A percentile compares a stretch with the other conserved stretches of the same genome.
Evolutionary conservation across 768 basidiomycete species (phyloP).

Genomic region (Sutorius australiensis): DNA sequence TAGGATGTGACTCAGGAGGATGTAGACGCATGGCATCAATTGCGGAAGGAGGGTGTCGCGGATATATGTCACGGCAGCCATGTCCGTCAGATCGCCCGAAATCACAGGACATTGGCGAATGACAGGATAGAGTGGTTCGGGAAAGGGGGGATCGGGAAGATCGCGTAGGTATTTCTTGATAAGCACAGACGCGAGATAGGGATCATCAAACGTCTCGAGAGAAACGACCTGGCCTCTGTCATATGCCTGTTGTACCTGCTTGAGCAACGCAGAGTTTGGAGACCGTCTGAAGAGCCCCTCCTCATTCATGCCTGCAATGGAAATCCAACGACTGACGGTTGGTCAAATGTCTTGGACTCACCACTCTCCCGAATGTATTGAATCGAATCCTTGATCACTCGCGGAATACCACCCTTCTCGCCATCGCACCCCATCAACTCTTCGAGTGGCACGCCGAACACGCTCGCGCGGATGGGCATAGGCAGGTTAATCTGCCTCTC

Average conservation of each 20-base stretch:
- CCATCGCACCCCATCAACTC: constrained; percentile 82
- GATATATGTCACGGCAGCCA: constrained; percentile 60
- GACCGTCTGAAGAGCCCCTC: constrained; percentile 85
- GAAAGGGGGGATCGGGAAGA: constrained; percentile 74
- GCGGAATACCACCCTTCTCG: constrained; percentile 78
- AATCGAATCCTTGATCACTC: constrained; percentile 73
- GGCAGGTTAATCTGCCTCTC: constrained; percentile 71
- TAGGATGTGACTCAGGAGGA: constrained; percentile 66
- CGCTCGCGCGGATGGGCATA: constrained; percentile 51
- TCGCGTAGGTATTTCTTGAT: constrained; percentile 84
- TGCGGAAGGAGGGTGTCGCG: constrained; percentile 64
- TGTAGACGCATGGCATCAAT: constrained; percentile 67
- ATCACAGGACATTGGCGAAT: constrained; percentile 66
- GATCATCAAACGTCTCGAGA: constrained; percentile 69
- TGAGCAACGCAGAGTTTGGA: constrained; percentile 63
- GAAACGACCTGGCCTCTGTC: constrained; percentile 83
- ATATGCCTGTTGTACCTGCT: constrained; percentile 78
- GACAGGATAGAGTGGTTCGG: constrained; percentile 60
- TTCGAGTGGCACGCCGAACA: constrained; percentile 80
- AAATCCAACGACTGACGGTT: not conserved
- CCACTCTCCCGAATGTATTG: constrained; percentile 65
- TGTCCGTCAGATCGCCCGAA: constrained; percentile 49
- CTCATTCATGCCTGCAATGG: constrained; percentile 48
- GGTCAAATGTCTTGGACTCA: constrained; percentile 5
- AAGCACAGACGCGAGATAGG: constrained; percentile 78